Base-by-base conservation (phyloP, 1,284 basidiomycete species). In the Pisolithus thermaeus region DNA sequence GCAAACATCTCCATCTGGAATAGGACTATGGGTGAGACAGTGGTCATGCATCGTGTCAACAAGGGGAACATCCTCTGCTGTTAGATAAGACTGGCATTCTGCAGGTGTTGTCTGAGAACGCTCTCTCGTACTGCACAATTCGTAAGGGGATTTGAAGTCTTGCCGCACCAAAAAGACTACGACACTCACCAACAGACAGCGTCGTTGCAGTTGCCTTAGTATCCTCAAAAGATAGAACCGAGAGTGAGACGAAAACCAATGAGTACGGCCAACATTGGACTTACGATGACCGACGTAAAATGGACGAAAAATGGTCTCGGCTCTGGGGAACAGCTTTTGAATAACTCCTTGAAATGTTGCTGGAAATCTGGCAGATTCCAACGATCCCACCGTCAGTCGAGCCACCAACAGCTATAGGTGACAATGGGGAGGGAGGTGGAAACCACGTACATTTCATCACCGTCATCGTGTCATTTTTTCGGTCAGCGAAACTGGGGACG, bases 231-330 rank as follows among this genome's bases (percentile, higher is more conserved):
- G 52, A 46, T 16, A 35, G 14, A 18, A 46, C 3, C 16, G 25
- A 54, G 38, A 61, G 43, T 35, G 59, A 44, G 32, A 46, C 46
- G 46, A 60, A 44, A 56, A 51, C 49, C 38, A 25, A 35, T 43
- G n/a, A 22, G 20, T 46, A 14, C 12, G 12, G 14, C 32, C 32
- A 35, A 35, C 16, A 35, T 52, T 36, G 40, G 39, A 69, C 64
- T 67, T 48, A 86, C 84, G 52, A 87, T 78, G 46, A 88, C 84
- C 50, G 86, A 84, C 35, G 87, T 90, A 43, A 85, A 74, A 70
- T 89, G 83, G 46, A 82, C 76, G 58, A 81, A 84, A 63, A 87
- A 87, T 0, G 79, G 77, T 7, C 87, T 76, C 41, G 78, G 75
- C 38, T 80, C 73, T 4, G 81, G 81, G 1, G 84, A 85, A 52